phyloP scores from a whole-genome alignment of 345 rosid genomes.

The Hibiscus trionum region DNA sequence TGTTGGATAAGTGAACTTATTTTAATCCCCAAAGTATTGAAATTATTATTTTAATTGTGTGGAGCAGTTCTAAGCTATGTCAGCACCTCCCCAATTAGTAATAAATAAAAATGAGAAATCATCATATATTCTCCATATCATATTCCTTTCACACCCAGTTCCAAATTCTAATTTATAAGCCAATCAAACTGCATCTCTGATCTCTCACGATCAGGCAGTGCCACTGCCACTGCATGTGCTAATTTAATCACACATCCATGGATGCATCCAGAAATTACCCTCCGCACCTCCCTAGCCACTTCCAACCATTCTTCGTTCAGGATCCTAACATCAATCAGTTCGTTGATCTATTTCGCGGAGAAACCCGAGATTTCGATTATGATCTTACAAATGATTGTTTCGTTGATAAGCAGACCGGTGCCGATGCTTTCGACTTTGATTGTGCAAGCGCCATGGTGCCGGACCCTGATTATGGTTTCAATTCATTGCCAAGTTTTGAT shows the following conservation, averaged over 20 bases:
- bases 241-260: not conserved
- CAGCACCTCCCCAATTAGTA: not conserved
- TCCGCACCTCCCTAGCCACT: slow-evolving; percentile 22
- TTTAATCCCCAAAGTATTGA: no score
- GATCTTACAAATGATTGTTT: slow-evolving; percentile 26
- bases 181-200: not conserved
- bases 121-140: not conserved
- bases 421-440: slow-evolving; percentile 20
- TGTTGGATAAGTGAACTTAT: no score
- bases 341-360: slow-evolving; percentile 47
- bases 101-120: not conserved
- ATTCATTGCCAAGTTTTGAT: slow-evolving; percentile 32
- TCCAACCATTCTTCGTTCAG: slow-evolving; percentile 40
- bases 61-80: no score
- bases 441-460: slow-evolving; percentile 12
- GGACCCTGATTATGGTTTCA: slow-evolving; percentile 23
- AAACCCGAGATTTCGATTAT: slow-evolving; percentile 30
- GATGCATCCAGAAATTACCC: slow-evolving; percentile 10
- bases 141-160: slow-evolving; percentile 2
- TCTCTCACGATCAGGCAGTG: not conserved
- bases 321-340: slow-evolving; percentile 55
- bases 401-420: slow-evolving; percentile 24
- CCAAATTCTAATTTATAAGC: slow-evolving; percentile 3
- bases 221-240: not conserved
- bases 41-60: no score